Evolutionary conservation across 495 filamentous ascomycete species (phyloP), one percentile per base, ranked within the genome.

Genomic region (Trichoderma virens): DNA sequence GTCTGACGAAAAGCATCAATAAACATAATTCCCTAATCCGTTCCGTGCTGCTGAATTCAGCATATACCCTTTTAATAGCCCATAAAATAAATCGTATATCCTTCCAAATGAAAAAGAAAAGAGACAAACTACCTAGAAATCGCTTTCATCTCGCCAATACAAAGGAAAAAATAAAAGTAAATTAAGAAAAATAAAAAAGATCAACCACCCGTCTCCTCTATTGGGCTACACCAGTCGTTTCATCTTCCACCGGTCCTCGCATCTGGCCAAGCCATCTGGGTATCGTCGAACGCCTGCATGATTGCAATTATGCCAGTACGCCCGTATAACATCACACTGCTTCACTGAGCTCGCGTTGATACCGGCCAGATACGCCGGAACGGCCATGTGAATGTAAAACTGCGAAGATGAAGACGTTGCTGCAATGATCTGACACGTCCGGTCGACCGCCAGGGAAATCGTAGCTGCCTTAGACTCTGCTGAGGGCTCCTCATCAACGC

Each of bases 311-410:
- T 45, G 34, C 59, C 59, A 61, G 18, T 61, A 61, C 14, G 35
- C 20, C 18, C 59, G 28, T n/a, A 61, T 14, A n/a, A 61, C 31
- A 20, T 61, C 35, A 30, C 59, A 61, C 31, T 61, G 59, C 59
- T 27, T 7, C 4, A 9, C 20, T 20, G 59, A 35, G 31, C 18
- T 61, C 6, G 59, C 59, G 59, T 61, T 61, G 14, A 61, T 61
- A 13, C 59, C 59, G 2, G 59, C 59, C 18, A 61, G 28, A 9
- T 35, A 61, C 4, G 59, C 59, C 31, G 59, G 59, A 25, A 39
- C 35, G 13, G 59, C 59, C 59, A 61, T 61, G 31, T 61, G 59
- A 6, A 39, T 61, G 59, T 61, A 61, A 27, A 61, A 61, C 59
- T 61, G 59, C 20, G 59, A 61, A n/a, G 59, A 61, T 9, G 59